Evolutionary conservation across 148 eudicot species (phyloP).

Genomic region (Mesembryanthemum crystallinum): DNA sequence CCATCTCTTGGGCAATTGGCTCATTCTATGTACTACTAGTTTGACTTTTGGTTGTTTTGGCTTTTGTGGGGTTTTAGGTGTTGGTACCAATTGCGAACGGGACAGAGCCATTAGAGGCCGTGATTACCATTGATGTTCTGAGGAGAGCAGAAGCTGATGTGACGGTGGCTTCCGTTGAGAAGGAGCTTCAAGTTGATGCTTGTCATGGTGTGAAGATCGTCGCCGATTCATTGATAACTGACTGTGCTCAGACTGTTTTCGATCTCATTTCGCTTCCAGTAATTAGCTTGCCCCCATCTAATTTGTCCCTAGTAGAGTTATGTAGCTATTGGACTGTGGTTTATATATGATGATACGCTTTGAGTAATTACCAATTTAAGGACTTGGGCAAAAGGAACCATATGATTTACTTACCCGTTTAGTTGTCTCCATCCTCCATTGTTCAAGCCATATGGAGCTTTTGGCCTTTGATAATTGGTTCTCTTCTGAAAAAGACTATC

Average conservation of each 20-base stretch:
- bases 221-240: slow-evolving; percentile 73
- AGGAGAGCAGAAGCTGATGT: slow-evolving; percentile 93
- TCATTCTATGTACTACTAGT: background rate
- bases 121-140: slow-evolving; percentile 67
- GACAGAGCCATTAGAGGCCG: slow-evolving; percentile 96
- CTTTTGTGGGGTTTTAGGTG: slow-evolving; percentile 41
- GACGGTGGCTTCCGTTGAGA: slow-evolving; percentile 91
- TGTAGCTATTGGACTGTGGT: background rate
- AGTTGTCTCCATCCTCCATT: no score
- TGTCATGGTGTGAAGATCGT: slow-evolving; percentile 76
- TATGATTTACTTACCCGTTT: background rate
- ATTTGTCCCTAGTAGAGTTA: background rate
- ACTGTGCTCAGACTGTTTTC: slow-evolving; percentile 50
- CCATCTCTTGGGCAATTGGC: background rate
- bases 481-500: background rate
- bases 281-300: slow-evolving; percentile 11
- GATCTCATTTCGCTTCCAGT: slow-evolving; percentile 96
- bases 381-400: background rate
- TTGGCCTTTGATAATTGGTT: background rate
- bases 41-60: background rate
- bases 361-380: background rate
- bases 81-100: slow-evolving; percentile 94
- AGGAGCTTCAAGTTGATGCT: slow-evolving; percentile 64
- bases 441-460: no score
- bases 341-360: background rate